Conservation (phyloP, 345 rosid genomes). For the Noccaea caerulescens region DNA sequence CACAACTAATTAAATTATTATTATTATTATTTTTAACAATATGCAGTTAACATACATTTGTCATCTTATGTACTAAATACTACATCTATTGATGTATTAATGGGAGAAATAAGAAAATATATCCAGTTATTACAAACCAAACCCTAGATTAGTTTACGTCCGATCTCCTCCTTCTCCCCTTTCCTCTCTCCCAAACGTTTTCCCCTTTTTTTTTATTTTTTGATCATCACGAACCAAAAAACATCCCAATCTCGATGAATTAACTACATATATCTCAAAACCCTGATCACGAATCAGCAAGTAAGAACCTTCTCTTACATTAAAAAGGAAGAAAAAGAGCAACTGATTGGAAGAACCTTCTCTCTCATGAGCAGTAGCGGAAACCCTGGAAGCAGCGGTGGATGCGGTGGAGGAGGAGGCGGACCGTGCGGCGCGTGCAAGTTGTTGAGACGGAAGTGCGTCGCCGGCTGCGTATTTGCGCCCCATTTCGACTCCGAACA, state of each 20-base stretch:
- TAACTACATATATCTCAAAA: not conserved
- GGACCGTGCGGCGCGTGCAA: conserved; percentile 98
- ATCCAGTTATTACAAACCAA: conserved; percentile 36
- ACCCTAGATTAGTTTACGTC: conserved; percentile 42
- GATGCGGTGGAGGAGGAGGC: conserved; percentile 49
- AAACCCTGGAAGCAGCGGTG: conserved; percentile 50
- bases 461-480: conserved; percentile 75
- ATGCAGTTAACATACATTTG: too few species aligned
- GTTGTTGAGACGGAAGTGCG: conserved; percentile 78
- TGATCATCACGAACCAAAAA: conserved; percentile 3
- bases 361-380: conserved; percentile 42
- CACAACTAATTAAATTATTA: conserved; percentile 16
- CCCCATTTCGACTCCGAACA: conserved; percentile 86
- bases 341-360: conserved; percentile 9
- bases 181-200: conserved; percentile 33
- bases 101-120: conserved; percentile 12
- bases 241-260: conserved; percentile 11
- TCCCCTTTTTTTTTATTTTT: not conserved
- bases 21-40: not conserved
- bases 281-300: conserved; percentile 32
- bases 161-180: conserved; percentile 34
- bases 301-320: not conserved
- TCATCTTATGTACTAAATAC: too few species aligned
- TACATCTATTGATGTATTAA: conserved; percentile 1
- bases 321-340: not conserved